Conservation (phyloP, 1,139 yeast species). For the Saccharomyces pastorianus region DNA sequence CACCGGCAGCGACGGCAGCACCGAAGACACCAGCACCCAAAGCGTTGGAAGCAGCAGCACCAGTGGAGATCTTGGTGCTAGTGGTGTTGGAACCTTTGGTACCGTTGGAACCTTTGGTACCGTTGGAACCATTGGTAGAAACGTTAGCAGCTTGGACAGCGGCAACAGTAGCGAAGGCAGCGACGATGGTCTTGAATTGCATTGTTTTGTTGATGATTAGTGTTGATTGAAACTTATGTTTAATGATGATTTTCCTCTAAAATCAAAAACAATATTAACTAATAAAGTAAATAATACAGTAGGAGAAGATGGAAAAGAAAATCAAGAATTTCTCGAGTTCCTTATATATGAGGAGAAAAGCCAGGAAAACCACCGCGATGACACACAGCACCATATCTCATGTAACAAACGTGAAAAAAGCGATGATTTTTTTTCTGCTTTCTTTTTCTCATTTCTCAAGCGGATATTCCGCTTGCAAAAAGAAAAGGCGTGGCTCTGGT, state of each 20-base stretch:
- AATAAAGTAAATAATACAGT: not conserved
- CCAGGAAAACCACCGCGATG: not conserved
- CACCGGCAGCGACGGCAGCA: conserved; percentile 70
- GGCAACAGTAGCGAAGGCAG: conserved; percentile 27
- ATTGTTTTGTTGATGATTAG: conserved; percentile 31
- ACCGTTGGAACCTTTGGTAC: conserved; percentile 30
- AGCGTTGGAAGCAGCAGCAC: conserved; percentile 48
- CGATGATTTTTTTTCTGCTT: not conserved
- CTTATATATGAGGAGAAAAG: not conserved
- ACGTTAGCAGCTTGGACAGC: conserved; percentile 23
- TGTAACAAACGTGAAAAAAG: not conserved
- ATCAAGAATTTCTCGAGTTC: not conserved
- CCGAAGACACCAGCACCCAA: conserved; percentile 58
- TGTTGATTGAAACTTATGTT: conserved; percentile 1
- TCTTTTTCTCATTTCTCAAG: not conserved
- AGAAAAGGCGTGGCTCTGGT: not conserved
- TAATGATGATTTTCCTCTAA: not conserved
- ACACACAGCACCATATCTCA: not conserved
- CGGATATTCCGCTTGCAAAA: not conserved
- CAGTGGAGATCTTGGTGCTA: conserved; percentile 37
- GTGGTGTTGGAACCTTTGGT: conserved; percentile 19
- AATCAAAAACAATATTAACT: not conserved
- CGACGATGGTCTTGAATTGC: conserved; percentile 54
- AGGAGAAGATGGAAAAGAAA: not conserved
- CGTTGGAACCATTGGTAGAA: conserved; percentile 34